Percentiles rank a stretch among this genome's conserved stretches.
phyloP scores from a whole-genome alignment of 371 early-diverging fungal genomes.

The Mortierella sp. region DNA sequence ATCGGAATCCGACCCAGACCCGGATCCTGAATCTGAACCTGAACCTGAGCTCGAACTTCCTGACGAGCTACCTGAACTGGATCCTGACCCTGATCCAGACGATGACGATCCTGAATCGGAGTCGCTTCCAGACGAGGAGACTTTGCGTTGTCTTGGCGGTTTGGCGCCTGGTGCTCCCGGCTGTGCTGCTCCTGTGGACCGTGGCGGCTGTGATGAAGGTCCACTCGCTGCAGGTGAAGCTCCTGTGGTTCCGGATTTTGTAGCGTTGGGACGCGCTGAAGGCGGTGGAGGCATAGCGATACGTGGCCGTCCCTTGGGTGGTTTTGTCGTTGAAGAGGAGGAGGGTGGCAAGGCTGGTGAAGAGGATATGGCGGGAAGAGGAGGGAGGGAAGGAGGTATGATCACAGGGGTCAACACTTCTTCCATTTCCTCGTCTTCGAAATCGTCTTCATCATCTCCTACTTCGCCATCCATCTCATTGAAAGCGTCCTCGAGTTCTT shows the following conservation, averaged over 20 bases:
- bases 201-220: slow-evolving; percentile 3
- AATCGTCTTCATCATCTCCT: slow-evolving; percentile 40
- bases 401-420: slow-evolving; percentile 28
- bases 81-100: slow-evolving; percentile 40
- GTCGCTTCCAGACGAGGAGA: slow-evolving; percentile 44
- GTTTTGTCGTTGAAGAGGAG: not conserved
- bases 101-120: slow-evolving; percentile 39
- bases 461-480: slow-evolving; percentile 29
- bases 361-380: slow-evolving; percentile 55
- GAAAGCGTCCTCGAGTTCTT: slow-evolving; percentile 29
- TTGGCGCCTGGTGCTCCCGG: slow-evolving; percentile 2
- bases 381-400: slow-evolving; percentile 56
- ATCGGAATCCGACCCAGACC: slow-evolving; percentile 34
- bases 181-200: not conserved
- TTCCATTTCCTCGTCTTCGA: slow-evolving; percentile 42
- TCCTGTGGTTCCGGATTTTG: slow-evolving; percentile 8
- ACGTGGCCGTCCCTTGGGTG: slow-evolving; percentile 20
- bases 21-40: slow-evolving; percentile 43
- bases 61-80: slow-evolving; percentile 50
- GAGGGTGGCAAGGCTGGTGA: slow-evolving; percentile 29
- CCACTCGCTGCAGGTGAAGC: slow-evolving; percentile 11
- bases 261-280: slow-evolving; percentile 10
- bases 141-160: slow-evolving; percentile 26
- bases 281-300: slow-evolving; percentile 28
- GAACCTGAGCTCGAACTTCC: slow-evolving; percentile 52